Evolutionary conservation across 1,284 basidiomycete species (phyloP).

Genomic region (Sporisorium sorghi): DNA sequence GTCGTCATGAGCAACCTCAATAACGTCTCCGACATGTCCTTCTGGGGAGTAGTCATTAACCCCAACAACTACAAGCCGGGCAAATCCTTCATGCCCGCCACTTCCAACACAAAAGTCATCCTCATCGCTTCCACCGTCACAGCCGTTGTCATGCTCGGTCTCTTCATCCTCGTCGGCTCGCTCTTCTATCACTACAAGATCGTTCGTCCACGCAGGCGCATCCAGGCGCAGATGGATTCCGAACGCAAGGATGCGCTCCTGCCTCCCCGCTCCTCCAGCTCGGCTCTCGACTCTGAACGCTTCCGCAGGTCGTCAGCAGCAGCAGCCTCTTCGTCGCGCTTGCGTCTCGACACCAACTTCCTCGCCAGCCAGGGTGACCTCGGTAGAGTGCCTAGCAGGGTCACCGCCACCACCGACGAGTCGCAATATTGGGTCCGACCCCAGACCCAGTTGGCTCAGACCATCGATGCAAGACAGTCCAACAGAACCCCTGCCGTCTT

Average conservation of each 20-base stretch:
- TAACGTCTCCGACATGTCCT: conserved; percentile 32
- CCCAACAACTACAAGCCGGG: conserved; percentile 42
- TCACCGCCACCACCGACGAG: conserved; percentile 37
- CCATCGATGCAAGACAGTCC: conserved; percentile 8
- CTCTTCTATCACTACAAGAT: conserved; percentile 43
- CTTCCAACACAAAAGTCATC: conserved; percentile 31
- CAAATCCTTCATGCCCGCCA: conserved; percentile 23
- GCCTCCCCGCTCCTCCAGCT: conserved; percentile 7
- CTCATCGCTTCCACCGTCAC: conserved; percentile 41
- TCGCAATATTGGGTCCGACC: conserved; percentile 43
- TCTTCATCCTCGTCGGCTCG: conserved; percentile 34
- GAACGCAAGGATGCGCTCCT: conserved; percentile 25
- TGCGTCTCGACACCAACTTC: conserved; percentile 40
- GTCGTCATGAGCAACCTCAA: conserved; percentile 44
- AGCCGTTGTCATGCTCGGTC: conserved; percentile 30
- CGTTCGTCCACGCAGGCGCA: conserved; percentile 18
- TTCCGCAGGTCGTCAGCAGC: background rate
- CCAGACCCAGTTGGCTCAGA: conserved; percentile 12
- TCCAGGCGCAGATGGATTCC: conserved; percentile 16
- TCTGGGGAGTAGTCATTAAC: conserved; percentile 49
- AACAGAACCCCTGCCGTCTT: conserved; percentile 31
- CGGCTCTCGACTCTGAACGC: no score
- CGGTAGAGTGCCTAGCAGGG: conserved; percentile 35
- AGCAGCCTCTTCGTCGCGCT: conserved; percentile 12
- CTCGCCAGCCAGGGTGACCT: conserved; percentile 34